Evolutionary conservation across 225 moss, liverwort and hornwort genomes (phyloP).

Genomic region (Pseudisothecium myosuroides): DNA sequence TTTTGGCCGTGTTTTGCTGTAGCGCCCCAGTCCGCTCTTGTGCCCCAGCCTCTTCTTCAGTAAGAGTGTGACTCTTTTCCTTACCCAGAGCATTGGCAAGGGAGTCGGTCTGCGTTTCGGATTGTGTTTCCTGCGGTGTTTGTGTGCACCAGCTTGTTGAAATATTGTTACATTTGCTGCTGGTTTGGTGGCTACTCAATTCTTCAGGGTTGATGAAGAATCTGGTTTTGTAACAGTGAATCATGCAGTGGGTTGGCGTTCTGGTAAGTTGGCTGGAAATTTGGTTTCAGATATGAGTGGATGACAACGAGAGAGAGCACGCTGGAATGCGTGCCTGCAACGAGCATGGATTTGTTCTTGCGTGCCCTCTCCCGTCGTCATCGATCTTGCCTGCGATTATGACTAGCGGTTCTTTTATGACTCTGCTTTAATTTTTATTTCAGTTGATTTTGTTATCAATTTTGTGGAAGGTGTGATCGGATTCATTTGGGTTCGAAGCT

Average conservation of each 20-base stretch:
- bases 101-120: too few relatives aligned
- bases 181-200: background rate
- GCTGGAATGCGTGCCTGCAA: conserved; percentile 27
- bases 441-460: background rate
- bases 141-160: background rate
- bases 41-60: too few relatives aligned
- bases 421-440: background rate
- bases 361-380: conserved; percentile 50
- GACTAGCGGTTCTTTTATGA: background rate
- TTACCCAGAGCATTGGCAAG: too few relatives aligned
- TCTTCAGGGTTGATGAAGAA: too few relatives aligned
- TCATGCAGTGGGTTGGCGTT: background rate
- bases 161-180: background rate
- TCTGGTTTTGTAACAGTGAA: background rate
- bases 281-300: background rate
- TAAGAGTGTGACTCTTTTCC: too few relatives aligned
- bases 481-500: background rate
- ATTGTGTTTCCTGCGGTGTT: too few relatives aligned
- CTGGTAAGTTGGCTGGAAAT: background rate
- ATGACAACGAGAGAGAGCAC: conserved; percentile 75
- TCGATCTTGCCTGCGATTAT: background rate
- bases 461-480: background rate
- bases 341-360: conserved; percentile 31
- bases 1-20: too few relatives aligned
- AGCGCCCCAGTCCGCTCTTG: too few relatives aligned